phyloP scores from a whole-genome alignment of 192 early-diverging fungal species.

The Mortierella claussenii region DNA sequence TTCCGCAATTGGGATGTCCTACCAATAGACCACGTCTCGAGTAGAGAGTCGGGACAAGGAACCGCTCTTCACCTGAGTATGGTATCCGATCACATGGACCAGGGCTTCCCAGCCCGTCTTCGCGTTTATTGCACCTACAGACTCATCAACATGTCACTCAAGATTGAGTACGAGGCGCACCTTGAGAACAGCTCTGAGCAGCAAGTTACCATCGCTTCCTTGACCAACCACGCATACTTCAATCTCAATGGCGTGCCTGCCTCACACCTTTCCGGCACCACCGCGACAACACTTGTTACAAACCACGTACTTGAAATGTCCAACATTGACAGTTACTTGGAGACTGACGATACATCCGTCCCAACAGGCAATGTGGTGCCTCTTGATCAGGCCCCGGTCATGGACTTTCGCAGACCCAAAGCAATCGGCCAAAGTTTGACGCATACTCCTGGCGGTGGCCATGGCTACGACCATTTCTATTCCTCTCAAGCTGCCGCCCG shows the following conservation, averaged over 20 bases:
- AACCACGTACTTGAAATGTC: conserved; percentile 64
- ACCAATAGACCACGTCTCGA: background rate
- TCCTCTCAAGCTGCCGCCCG: conserved; percentile 54
- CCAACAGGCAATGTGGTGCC: conserved; percentile 77
- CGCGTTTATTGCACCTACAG: conserved; percentile 69
- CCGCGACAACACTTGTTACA: conserved; percentile 29
- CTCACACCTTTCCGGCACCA: conserved; percentile 50
- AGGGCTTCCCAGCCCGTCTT: conserved; percentile 83
- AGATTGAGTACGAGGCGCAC: conserved; percentile 62
- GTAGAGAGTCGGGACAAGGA: conserved; percentile 14
- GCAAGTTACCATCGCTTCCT: conserved; percentile 70
- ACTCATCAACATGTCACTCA: conserved; percentile 61
- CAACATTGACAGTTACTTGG: conserved; percentile 62
- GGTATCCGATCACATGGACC: conserved; percentile 76
- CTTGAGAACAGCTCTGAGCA: conserved; percentile 18
- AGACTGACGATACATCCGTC: conserved; percentile 63
- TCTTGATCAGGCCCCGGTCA: conserved; percentile 44
- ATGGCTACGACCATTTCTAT: conserved; percentile 89
- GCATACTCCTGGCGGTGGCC: conserved; percentile 59
- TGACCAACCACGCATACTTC: conserved; percentile 93
- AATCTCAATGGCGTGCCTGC: conserved; percentile 79
- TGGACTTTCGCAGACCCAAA: conserved; percentile 70
- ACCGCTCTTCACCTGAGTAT: conserved; percentile 66
- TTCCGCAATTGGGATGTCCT: conserved; percentile 67
- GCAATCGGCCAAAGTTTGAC: conserved; percentile 63